These are phyloP conservation scores for Carpinus viminea DNA, from an alignment of 306 rosid genomes.

Conservation along the genomic window DNA sequence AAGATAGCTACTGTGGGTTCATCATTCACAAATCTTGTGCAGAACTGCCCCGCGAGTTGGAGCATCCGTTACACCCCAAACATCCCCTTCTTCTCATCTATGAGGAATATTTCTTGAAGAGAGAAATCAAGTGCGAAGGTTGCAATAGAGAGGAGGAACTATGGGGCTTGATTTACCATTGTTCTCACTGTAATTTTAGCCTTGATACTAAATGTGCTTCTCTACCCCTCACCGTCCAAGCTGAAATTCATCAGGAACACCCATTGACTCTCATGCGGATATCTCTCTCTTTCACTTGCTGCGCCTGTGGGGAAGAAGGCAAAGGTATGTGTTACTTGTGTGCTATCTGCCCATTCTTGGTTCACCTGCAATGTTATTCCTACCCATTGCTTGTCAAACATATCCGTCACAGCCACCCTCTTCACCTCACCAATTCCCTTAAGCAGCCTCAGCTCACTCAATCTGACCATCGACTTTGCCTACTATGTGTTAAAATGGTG, in stretches of 20 bases:
- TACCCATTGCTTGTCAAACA: background rate
- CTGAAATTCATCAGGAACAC: background rate
- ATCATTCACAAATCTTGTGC: too few species aligned
- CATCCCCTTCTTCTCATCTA: too few species aligned
- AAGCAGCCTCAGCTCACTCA: too few species aligned
- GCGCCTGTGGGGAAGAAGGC: background rate
- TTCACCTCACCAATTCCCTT: background rate
- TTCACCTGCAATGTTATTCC: background rate
- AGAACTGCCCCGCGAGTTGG: too few species aligned
- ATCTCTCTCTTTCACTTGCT: background rate
- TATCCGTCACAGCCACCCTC: background rate
- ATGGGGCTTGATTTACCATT: background rate
- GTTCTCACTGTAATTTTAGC: background rate
- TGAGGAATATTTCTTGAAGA: too few species aligned
- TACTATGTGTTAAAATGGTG: too few species aligned
- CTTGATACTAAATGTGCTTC: background rate
- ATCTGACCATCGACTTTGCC: too few species aligned
- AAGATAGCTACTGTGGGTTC: too few species aligned
- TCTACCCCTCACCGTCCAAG: background rate
- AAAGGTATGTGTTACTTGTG: background rate
- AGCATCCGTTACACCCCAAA: too few species aligned
- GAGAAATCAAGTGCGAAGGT: background rate
- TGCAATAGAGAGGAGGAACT: rapidly evolving
- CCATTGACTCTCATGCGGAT: background rate
- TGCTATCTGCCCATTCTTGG: background rate